phyloP scores from a whole-genome alignment of 108 stramenopile genomes.

The Stephanodiscus minutulus region DNA sequence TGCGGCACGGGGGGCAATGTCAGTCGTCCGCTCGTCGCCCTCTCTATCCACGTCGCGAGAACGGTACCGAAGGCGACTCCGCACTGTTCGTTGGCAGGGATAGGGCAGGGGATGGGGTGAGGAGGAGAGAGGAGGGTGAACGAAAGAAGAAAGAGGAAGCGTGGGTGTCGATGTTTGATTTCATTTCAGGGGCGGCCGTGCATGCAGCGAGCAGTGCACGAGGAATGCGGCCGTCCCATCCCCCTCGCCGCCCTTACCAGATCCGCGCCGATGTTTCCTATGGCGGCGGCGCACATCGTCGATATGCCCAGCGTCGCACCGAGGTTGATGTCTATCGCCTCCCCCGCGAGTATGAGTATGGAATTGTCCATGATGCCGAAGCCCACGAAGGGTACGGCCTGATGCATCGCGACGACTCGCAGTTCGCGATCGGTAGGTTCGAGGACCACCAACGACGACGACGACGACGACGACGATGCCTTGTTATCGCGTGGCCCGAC shows the following conservation, averaged over 20 bases:
- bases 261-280: conserved; percentile 90
- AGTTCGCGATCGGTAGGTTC: conserved; percentile 68
- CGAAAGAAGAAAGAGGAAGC: neutral
- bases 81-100: neutral
- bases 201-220: too few species aligned
- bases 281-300: conserved; percentile 95
- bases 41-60: conserved; percentile 73
- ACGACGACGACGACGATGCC: neutral
- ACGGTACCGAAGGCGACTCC: conserved; percentile 71
- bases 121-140: too few species aligned
- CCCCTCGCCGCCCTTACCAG: conserved; percentile 13
- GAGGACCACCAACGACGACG: too few species aligned
- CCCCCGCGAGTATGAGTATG: conserved; percentile 93
- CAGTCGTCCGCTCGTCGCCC: conserved; percentile 18
- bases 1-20: conserved; percentile 58
- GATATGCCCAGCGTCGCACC: conserved; percentile 92
- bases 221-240: too few species aligned
- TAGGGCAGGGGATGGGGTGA: too few species aligned
- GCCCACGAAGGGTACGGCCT: conserved; percentile 83
- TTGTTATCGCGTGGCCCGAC: conserved; percentile 22
- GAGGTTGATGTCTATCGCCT: conserved; percentile 89
- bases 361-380: conserved; percentile 98
- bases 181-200: too few species aligned
- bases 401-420: conserved; percentile 60
- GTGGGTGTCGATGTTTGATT: conserved; percentile 67